phyloP scores from a whole-genome alignment of 2,329 filamentous ascomycete genomes.

The Ophiostoma tasmaniense region DNA sequence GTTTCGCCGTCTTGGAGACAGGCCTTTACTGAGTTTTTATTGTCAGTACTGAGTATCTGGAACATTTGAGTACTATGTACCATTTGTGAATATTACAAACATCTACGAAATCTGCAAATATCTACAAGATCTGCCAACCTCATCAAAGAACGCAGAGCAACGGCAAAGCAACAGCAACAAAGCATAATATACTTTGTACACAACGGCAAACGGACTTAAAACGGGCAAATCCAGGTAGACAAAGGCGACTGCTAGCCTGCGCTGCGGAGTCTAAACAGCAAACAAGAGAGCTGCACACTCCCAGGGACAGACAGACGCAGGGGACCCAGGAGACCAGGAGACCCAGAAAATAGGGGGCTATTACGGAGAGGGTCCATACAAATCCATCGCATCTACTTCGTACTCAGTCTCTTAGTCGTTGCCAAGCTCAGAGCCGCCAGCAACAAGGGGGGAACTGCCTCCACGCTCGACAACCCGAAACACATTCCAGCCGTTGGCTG shows the following conservation, averaged over 20 bases:
- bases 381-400: conserved; percentile 6
- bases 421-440: conserved; percentile 16
- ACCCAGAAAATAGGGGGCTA: conserved; percentile 12
- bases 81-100: too few species aligned
- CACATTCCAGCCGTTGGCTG: conserved; percentile 19
- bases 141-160: background rate
- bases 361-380: conserved; percentile 9
- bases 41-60: too few species aligned
- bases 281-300: background rate
- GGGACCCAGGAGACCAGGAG: background rate
- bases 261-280: background rate
- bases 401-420: conserved; percentile 5
- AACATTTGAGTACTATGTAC: too few species aligned
- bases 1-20: background rate
- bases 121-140: background rate
- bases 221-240: background rate
- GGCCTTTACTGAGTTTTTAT: background rate
- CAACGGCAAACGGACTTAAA: background rate
- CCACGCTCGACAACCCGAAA: conserved; percentile 16
- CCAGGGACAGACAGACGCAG: background rate
- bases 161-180: background rate
- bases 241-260: background rate
- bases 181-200: too few species aligned
- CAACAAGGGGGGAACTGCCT: conserved; percentile 8
- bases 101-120: too few species aligned